These are phyloP conservation scores for Cornus kousa DNA, from an alignment of 148 eudicot species.

Conservation along the genomic window DNA sequence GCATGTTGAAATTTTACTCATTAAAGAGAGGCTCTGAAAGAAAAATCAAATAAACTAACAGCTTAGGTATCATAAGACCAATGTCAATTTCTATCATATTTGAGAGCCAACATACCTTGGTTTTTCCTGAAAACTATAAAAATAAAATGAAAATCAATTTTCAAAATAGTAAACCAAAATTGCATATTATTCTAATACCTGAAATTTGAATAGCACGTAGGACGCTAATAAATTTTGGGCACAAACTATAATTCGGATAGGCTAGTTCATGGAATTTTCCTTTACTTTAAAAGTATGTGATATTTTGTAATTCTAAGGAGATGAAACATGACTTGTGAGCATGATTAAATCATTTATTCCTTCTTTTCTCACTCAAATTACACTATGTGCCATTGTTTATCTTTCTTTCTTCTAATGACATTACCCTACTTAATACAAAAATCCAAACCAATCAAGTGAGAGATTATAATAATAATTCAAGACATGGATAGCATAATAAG, in stretches of 20 bases:
- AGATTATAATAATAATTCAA: not conserved
- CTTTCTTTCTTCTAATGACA: not conserved
- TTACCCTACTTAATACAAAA: not conserved
- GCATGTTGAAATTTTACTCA: not conserved
- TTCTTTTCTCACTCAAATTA: not conserved
- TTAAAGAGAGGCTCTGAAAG: not conserved
- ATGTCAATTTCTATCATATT: no score
- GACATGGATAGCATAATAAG: not conserved
- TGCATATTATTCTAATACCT: not conserved
- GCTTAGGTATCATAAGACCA: no score
- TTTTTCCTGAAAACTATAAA: not conserved
- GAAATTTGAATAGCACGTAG: not conserved
- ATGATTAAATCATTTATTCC: not conserved
- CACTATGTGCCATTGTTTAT: not conserved
- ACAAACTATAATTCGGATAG: not conserved
- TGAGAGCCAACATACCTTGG: not conserved
- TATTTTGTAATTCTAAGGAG: not conserved
- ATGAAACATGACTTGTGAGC: not conserved
- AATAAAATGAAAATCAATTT: no score
- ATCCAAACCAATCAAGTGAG: not conserved
- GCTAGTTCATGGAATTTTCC: not conserved
- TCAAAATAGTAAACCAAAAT: no score
- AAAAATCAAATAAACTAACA: no score
- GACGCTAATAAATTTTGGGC: not conserved
- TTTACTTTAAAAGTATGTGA: not conserved